Evolutionary conservation across 176 grass and related monocot genomes (phyloP), one percentile per base, ranked within the genome.

Genomic region (Triticum urartu): DNA sequence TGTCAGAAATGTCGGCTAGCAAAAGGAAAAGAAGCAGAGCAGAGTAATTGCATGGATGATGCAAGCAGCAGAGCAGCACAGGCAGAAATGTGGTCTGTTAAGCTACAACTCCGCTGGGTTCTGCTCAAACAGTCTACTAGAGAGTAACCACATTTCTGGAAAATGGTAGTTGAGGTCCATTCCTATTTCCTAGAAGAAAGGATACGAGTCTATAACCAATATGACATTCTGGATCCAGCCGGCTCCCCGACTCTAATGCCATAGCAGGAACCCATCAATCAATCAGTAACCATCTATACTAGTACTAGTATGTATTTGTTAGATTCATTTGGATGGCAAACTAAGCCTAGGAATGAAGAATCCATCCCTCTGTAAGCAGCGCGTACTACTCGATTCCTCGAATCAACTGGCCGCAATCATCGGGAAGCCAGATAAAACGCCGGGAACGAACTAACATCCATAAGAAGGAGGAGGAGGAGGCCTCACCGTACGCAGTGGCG

Each of bases 401-500:
- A 58, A 20, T 20, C 6, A 3, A 20, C 2, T 0, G 17, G 17
- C 48, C 14, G 48, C 17, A 56, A 56, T 20, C 52, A 45, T 45
- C 3, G 11, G 10, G 42, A 3, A 43, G 42, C 2, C 42, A 11
- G 9, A 11, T 45, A 45, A 11, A 45, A 45, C 10, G 10, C 40
- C 9, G 2, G 38, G 38, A 40, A 40, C 40, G 40, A 42, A 9
- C 39, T 40, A 40, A 9, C 36, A 2, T 38, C 36, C 36, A 38
- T 38, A 40, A 40, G 8, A 8, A 40, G 39, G 8, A 40, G 1
- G 9, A 40, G 0, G 39, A 8, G 39, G 39, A 14, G 77, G 14
- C 20, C 71, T 83, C 73, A 97, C 92, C 92, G 33, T 78, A 86
- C 67, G 92, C 26, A 11, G 87, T 72, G 39, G 84, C 21, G 83